Evolutionary conservation across 2,329 filamentous ascomycete species (phyloP).

Genomic region (Neopestalotiopsis rosae): DNA sequence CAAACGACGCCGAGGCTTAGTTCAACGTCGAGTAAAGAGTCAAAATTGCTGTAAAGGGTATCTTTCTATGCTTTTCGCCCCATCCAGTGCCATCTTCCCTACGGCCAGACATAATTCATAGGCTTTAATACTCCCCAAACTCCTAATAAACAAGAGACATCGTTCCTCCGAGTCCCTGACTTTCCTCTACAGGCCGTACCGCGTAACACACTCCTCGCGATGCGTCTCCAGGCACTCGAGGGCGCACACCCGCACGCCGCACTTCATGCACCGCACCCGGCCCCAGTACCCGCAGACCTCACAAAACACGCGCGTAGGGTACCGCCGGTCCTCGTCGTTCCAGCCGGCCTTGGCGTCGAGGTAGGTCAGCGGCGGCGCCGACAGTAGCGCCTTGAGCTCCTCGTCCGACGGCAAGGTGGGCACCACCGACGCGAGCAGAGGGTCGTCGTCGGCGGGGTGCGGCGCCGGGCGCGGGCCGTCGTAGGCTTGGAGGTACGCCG

Average conservation of each 20-base stretch:
- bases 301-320: constrained; percentile 72
- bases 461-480: constrained; percentile 37
- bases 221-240: constrained; percentile 76
- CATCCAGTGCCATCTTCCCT: background rate
- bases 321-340: constrained; percentile 45
- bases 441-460: constrained; percentile 58
- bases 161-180: background rate
- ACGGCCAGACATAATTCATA: background rate
- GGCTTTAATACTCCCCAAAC: background rate
- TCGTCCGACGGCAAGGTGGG: constrained; percentile 63
- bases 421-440: constrained; percentile 62
- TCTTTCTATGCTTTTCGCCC: background rate
- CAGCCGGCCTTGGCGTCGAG: constrained; percentile 62
- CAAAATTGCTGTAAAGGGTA: background rate
- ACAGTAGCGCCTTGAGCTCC: constrained; percentile 68
- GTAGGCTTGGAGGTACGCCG: constrained; percentile 12
- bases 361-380: constrained; percentile 70
- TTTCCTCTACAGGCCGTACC: constrained; percentile 55
- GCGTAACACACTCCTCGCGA: constrained; percentile 72
- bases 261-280: constrained; percentile 75
- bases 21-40: background rate
- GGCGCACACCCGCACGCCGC: constrained; percentile 78
- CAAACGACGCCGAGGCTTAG: background rate
- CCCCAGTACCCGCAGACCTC: constrained; percentile 86
- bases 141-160: background rate